Base-by-base conservation (phyloP, 805 yeast genomes). In the Candida berthetii region DNA sequence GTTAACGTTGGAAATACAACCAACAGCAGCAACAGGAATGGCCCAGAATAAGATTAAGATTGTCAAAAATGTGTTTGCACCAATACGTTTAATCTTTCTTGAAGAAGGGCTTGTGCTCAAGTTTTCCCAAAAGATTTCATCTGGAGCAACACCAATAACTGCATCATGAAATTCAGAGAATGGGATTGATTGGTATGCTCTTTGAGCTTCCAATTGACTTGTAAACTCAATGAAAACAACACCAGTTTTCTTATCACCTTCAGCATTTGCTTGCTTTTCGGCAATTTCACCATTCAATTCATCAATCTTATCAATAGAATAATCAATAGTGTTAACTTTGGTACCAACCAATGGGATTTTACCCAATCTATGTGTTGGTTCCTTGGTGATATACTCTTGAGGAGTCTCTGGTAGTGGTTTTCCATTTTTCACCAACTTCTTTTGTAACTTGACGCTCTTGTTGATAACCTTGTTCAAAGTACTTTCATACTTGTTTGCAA, bases 11-110 rank as follows among this genome's bases (percentile, higher is more conserved):
- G 98, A 91, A 48, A 93, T 82, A 52, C 80, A 75, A 76, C 98
- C 98, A 39, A 91, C 96, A 54, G 88, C 89, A n/a, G 97, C 96
- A 32, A 91, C 97, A 9, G 99, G 99, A 53, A 91, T 80, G 35
- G 96, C 82, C 98, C 98, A 91, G 65, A 89, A 88, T 37, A 91
- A 76, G 46, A 91, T 79, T 62, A 82, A 67, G 44, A 77, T 54
- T 20, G 85, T 78, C 54, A 85, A 69, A 38, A 88, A 66, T 14
- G 85, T 69, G 42, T 69, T 71, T 2, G 95, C 91, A 41, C 74
- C 65, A 19, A 74, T 42, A 43, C 69, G 72, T 66, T 80, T 82
- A 18, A 74, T 47, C 35, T 71, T 58, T 61, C 96, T 78, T 55
- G 71, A 72, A 46, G 65, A 64, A 60, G 78, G 72, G 10, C 76